These are phyloP conservation scores for Metschnikowia vanudenii DNA, from an alignment of 805 yeast genomes.

Conservation along the genomic window DNA sequence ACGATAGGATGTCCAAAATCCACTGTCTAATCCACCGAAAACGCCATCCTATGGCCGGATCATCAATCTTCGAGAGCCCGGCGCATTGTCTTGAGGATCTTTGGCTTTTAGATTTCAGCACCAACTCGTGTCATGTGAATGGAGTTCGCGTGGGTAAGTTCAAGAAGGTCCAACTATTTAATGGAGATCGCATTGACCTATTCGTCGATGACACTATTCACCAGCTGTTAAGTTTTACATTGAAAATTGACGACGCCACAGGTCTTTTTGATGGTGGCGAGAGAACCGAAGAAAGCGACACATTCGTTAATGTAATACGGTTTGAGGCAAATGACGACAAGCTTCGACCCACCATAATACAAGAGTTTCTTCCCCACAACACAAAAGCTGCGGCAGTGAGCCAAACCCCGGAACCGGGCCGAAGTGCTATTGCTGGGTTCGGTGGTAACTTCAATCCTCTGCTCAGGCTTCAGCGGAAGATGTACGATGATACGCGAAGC, in stretches of 20 bases:
- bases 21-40: constrained; percentile 72
- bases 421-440: constrained; percentile 9
- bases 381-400: background rate
- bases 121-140: constrained; percentile 78
- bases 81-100: constrained; percentile 72
- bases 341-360: constrained; percentile 26
- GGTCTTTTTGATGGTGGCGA: constrained; percentile 60
- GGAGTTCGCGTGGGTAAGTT: constrained; percentile 58
- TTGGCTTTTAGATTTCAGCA: constrained; percentile 77
- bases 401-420: background rate
- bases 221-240: constrained; percentile 53
- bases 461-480: constrained; percentile 28
- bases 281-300: constrained; percentile 15
- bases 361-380: constrained; percentile 12
- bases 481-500: constrained; percentile 18
- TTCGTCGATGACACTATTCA: constrained; percentile 58
- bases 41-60: constrained; percentile 54
- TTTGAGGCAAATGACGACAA: constrained; percentile 29
- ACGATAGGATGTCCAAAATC: constrained; percentile 75
- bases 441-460: constrained; percentile 33
- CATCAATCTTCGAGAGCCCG: constrained; percentile 61
- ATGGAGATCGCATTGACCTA: constrained; percentile 65
- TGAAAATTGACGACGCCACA: constrained; percentile 56
- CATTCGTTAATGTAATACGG: constrained; percentile 24
- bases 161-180: constrained; percentile 55